Percentiles rank a stretch among this genome's conserved stretches.
These are phyloP conservation scores for Ceratocystis alfenasii DNA, from an alignment of 2,329 filamentous ascomycete species.

Conservation along the genomic window DNA sequence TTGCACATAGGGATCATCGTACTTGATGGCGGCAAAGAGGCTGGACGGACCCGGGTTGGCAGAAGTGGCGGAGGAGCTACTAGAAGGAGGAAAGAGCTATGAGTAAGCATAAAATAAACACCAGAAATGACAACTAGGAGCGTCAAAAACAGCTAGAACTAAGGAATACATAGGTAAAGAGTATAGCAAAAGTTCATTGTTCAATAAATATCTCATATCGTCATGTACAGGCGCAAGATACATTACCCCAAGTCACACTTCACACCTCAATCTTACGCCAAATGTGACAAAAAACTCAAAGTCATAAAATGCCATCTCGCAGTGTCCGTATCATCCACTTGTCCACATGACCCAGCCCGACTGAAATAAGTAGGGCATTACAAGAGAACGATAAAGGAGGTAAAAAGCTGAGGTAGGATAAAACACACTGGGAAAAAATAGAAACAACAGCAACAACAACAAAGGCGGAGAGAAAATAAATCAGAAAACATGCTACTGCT, in stretches of 20 bases:
- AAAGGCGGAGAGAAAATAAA: conserved; percentile 16
- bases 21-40: conserved; percentile 31
- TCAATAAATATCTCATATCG: conserved; percentile 14
- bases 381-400: background rate
- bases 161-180: background rate
- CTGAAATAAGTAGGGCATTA: background rate
- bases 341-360: background rate
- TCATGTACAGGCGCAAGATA: conserved; percentile 10
- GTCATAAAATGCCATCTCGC: background rate
- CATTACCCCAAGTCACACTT: background rate
- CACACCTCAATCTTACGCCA: background rate
- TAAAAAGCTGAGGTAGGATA: background rate
- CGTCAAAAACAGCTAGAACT: background rate
- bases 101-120: background rate
- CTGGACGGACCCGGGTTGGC: background rate
- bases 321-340: background rate
- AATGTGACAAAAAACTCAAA: background rate
- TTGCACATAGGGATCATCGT: conserved; percentile 82
- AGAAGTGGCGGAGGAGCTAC: background rate
- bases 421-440: background rate
- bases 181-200: background rate
- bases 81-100: background rate
- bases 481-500: conserved; percentile 12
- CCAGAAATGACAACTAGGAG: background rate
- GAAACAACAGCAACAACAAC: conserved; percentile 8